Base-by-base conservation (phyloP, 192 early-diverging fungal species). In the Chytriomyces sp. region DNA sequence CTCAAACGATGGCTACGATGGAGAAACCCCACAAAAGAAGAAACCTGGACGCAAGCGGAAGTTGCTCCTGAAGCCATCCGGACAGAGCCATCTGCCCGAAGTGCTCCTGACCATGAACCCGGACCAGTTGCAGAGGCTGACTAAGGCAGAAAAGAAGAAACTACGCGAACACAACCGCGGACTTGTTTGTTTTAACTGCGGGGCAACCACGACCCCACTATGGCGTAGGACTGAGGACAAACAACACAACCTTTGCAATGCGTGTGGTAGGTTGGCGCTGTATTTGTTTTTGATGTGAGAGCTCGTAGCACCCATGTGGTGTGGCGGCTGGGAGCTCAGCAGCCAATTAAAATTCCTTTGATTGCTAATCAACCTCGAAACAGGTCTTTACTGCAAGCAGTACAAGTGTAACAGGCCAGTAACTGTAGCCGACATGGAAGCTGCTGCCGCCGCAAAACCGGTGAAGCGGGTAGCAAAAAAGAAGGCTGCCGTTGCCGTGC, bases 231-330 rank as follows among this genome's bases (percentile, higher is more conserved):
- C 91, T 2, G 80, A 87, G 1, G 92, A 78, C 72, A 81, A 87
- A 33, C 77, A 77, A 60, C 90, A 93, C 75, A 86, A 84, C 12
- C 77, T 94, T 25, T 94, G 92, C 76, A 94, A 94, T 73, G 92
- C 92, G 26, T 94, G 92, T 74, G 95, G 95, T 7, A 41, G 49
- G 62, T 14, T 10, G 8, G 28, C 14, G 4, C 28, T 41, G 28
- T 41, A 4, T 41, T 25, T 4, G 61, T 10, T 32, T 30, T 41
- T 30, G 30, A 2, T 38, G 8, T 41, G 25, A 7, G 17, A 57
- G 17, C 30, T 26, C 19, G 7, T 7, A 30, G 17, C n/a, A 30
- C 22, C 26, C 22, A 26, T 10, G 8, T 57, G 56, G 26, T 12
- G 19, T 10, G 19, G 56, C 10, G 56, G 17, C 26, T 30, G 30